Percentiles rank a stretch among this genome's conserved stretches.
Conservation (phyloP, 192 early-diverging fungal genomes). For the Podila epicladia region DNA sequence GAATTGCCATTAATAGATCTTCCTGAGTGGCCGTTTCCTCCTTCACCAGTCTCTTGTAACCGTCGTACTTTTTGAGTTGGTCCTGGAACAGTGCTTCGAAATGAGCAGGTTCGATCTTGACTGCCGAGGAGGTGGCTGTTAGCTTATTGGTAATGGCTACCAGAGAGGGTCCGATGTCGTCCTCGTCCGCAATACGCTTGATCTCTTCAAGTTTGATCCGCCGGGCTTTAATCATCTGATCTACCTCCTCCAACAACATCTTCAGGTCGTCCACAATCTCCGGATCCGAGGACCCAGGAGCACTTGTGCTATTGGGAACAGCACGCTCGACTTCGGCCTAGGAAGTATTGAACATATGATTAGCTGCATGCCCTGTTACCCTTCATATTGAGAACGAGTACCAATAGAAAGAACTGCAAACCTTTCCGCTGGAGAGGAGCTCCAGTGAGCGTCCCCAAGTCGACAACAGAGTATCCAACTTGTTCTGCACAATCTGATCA, state of each 20-base stretch:
- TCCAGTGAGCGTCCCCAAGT: slow-evolving; percentile 67
- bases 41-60: slow-evolving; percentile 63
- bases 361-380: not conserved
- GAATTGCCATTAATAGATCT: slow-evolving; percentile 64
- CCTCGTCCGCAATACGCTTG: slow-evolving; percentile 71
- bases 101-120: slow-evolving; percentile 79
- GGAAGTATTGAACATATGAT: slow-evolving; percentile 1
- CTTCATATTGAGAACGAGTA: not conserved
- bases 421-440: slow-evolving; percentile 56
- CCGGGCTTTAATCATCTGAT: slow-evolving; percentile 66
- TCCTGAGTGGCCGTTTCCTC: slow-evolving; percentile 72
- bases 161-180: slow-evolving; percentile 81
- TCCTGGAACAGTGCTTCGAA: slow-evolving; percentile 81
- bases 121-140: slow-evolving; percentile 66
- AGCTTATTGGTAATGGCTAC: slow-evolving; percentile 73
- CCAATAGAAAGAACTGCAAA: slow-evolving; percentile 1
- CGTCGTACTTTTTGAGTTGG: slow-evolving; percentile 77
- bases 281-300: slow-evolving; percentile 68
- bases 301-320: slow-evolving; percentile 64
- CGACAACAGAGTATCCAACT: slow-evolving; percentile 58
- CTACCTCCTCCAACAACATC: slow-evolving; percentile 63
- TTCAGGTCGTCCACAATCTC: slow-evolving; percentile 71
- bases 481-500: slow-evolving; percentile 62
- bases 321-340: slow-evolving; percentile 68
- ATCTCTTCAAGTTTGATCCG: slow-evolving; percentile 71